Evolutionary conservation across 225 moss, liverwort and hornwort genomes (phyloP), one percentile per base, ranked within the genome.

Genomic region (Bryoerythrophyllum caledonicum): DNA sequence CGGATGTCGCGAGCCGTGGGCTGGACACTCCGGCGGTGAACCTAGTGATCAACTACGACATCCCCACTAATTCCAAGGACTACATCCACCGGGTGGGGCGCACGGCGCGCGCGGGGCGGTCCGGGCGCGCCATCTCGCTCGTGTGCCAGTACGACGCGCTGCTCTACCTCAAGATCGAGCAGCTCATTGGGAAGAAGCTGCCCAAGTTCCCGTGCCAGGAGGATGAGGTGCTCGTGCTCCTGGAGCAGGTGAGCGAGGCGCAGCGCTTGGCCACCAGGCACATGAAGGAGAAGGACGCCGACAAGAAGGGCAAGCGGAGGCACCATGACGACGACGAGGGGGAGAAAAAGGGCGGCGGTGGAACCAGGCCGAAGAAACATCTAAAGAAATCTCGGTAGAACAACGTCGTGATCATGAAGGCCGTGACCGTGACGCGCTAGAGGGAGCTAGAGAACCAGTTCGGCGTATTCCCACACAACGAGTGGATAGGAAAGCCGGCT

Each of bases 61-160:
- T 96, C 66, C 96, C 96, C 2, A 88, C 91, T 9, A 96, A 96
- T 62, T 94, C 94, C 1, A 96, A 94, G 77, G 96, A 94, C 73
- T 94, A 96, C 60, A 92, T 96, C 60, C 96, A 94, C 64, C 83
- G 94, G 72, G 96, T 96, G 57, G 96, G 96, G 23, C 82, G 96
- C 75, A 96, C 96, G 60, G 94, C 94, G 10, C 79, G 94, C 51
- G 96, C 96, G 2, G 96, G 94, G 24, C 80, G 94, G 70, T 88
- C 96, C n/a, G 96, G 96, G n/a, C 87, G 96, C 63, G 96, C 96
- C 13, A 49, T 94, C 26, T 82, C 94, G 21, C 83, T 96, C 81
- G 96, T 96, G 25, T 92, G 92, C 63, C 96, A 96, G 85, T 96
- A 94, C 55, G 96, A 96, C 72, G 91, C 94, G 17, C 92, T 94